A percentile compares a stretch with the other conserved stretches of the same genome.
These are phyloP conservation scores for Myochromella boudieri DNA, from an alignment of 768 basidiomycete genomes.

Conservation along the genomic window DNA sequence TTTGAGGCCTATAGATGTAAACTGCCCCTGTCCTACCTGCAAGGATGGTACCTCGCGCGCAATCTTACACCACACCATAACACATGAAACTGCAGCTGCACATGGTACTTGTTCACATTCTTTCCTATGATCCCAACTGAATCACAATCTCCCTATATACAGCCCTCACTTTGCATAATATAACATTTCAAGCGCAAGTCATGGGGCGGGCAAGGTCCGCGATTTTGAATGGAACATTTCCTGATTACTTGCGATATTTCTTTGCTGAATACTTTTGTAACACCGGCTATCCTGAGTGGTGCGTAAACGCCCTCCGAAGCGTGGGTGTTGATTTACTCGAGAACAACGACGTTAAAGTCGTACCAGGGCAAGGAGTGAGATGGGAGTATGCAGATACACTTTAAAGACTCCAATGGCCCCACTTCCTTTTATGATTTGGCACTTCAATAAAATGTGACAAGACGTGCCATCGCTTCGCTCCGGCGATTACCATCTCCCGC, in stretches of 20 bases:
- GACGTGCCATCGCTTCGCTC: too few relatives aligned
- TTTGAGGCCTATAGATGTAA: constrained; percentile 68
- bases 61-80: constrained; percentile 71
- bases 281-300: constrained; percentile 85
- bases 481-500: too few relatives aligned
- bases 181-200: constrained; percentile 82
- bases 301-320: constrained; percentile 76
- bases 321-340: constrained; percentile 84
- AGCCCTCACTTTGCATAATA: constrained; percentile 84
- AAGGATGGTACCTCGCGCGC: constrained; percentile 64
- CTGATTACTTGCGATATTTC: constrained; percentile 72
- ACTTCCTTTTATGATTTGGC: too few relatives aligned
- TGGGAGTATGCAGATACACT: constrained; percentile 75
- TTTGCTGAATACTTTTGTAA: constrained; percentile 78
- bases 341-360: constrained; percentile 45
- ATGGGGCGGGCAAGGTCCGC: constrained; percentile 87
- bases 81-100: constrained; percentile 83
- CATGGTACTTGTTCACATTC: too few relatives aligned
- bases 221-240: constrained; percentile 76
- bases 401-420: too few relatives aligned
- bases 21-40: constrained; percentile 89
- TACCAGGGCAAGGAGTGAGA: constrained; percentile 64
- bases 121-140: too few relatives aligned
- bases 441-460: too few relatives aligned
- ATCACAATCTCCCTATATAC: constrained; percentile 13